Percentiles rank a stretch among this genome's conserved stretches.
phyloP scores from a whole-genome alignment of 1,139 yeast species.

The Yamadazyma diddensiae region DNA sequence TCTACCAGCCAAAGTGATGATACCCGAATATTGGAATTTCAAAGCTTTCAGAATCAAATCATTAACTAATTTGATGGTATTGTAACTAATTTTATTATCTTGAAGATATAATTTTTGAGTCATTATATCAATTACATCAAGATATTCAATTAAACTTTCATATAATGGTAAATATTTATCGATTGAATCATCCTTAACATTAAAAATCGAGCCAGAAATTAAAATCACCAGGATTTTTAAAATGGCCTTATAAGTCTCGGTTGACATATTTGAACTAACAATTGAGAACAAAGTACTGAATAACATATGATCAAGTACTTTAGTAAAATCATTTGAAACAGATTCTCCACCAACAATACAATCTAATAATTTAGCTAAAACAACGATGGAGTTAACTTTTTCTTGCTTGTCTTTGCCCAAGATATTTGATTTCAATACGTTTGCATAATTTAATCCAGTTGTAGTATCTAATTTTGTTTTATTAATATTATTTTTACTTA shows the following conservation, averaged over 20 bases:
- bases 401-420: constrained; percentile 50
- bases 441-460: constrained; percentile 37
- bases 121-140: constrained; percentile 42
- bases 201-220: constrained; percentile 45
- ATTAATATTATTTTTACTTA: constrained; percentile 33
- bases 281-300: constrained; percentile 44
- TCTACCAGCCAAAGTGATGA: constrained; percentile 43
- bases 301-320: constrained; percentile 39
- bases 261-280: constrained; percentile 43
- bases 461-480: constrained; percentile 32
- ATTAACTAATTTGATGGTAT: constrained; percentile 45
- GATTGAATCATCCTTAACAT: constrained; percentile 29
- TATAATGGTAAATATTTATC: constrained; percentile 39
- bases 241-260: constrained; percentile 50
- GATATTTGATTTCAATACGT: constrained; percentile 35
- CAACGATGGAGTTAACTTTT: constrained; percentile 52
- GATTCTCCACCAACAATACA: constrained; percentile 35
- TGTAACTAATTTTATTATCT: constrained; percentile 44
- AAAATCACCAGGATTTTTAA: constrained; percentile 43
- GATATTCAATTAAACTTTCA: constrained; percentile 40
- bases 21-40: constrained; percentile 36
- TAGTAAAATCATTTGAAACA: constrained; percentile 34
- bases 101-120: constrained; percentile 40
- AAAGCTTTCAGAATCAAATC: constrained; percentile 45
- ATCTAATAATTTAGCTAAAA: constrained; percentile 51